Percentiles rank a stretch among this genome's conserved stretches.
These are phyloP conservation scores for Trichosporon coremiiforme DNA, from an alignment of 1,284 basidiomycete species.

Conservation along the genomic window DNA sequence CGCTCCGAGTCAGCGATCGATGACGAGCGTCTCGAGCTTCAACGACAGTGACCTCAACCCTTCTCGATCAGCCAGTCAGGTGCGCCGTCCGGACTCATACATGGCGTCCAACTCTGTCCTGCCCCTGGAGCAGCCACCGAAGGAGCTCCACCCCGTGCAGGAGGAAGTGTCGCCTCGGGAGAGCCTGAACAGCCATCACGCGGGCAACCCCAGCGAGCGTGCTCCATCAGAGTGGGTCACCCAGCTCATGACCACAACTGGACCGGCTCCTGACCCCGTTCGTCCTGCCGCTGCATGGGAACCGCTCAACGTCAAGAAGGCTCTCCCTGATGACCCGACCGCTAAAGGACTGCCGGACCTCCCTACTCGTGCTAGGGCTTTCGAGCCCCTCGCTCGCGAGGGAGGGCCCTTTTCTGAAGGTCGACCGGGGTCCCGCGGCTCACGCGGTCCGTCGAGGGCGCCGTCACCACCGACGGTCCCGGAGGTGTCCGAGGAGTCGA, in stretches of 20 bases:
- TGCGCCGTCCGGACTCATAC: conserved; percentile 7
- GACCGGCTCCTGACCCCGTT: background rate
- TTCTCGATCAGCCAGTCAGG: conserved; percentile 11
- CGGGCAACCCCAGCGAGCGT: conserved; percentile 5
- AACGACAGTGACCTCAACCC: conserved; percentile 12
- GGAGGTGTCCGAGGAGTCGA: conserved; percentile 7
- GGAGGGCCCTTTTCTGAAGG: background rate
- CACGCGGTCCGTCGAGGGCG: background rate
- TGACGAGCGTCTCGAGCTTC: conserved; percentile 6
- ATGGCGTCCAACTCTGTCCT: conserved; percentile 8
- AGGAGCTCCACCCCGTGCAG: conserved; percentile 4
- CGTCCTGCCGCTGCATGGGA: conserved; percentile 13
- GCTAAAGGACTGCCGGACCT: background rate
- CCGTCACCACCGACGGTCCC: conserved; percentile 4
- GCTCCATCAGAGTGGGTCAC: conserved; percentile 10
- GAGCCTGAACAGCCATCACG: background rate
- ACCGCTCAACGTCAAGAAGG: conserved; percentile 8
- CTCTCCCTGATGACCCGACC: background rate
- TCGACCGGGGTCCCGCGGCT: background rate
- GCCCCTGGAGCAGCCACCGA: background rate
- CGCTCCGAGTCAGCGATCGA: background rate
- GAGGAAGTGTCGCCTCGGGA: background rate
- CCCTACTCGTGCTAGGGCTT: background rate
- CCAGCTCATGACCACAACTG: conserved; percentile 7
- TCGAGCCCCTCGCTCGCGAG: background rate